Percentiles rank a stretch among this genome's conserved stretches.
Evolutionary conservation across 441 rosid genomes (phyloP).

Genomic region (Populus hybrid): DNA sequence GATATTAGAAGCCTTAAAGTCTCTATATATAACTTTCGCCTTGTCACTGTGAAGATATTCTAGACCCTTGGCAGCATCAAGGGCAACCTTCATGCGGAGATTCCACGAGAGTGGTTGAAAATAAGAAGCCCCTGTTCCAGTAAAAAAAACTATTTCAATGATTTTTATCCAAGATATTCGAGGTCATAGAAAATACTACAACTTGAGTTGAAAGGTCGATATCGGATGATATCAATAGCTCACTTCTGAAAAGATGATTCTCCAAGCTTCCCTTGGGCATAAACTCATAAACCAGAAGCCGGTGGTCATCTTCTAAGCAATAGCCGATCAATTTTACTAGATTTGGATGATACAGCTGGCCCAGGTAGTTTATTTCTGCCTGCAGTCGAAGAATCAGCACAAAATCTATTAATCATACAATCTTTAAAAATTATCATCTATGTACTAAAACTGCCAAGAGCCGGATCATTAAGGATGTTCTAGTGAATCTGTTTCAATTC

Average conservation of each 20-base stretch:
- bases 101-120: conserved; percentile 83
- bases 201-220: not conserved
- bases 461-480: not conserved
- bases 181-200: not conserved
- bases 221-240: conserved; percentile 22
- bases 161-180: not conserved
- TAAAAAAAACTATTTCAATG: not conserved
- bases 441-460: not conserved
- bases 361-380: conserved; percentile 89
- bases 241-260: conserved; percentile 79
- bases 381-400: conserved; percentile 19
- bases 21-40: conserved; percentile 86
- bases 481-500: not conserved
- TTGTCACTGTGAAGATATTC: conserved; percentile 87
- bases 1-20: conserved; percentile 82
- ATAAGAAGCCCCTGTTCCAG: conserved; percentile 50
- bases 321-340: conserved; percentile 75
- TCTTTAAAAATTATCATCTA: not conserved
- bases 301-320: conserved; percentile 83
- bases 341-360: conserved; percentile 81
- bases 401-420: conserved; percentile 10
- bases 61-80: conserved; percentile 89
- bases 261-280: conserved; percentile 94
- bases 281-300: conserved; percentile 83
- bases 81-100: conserved; percentile 72